A percentile compares a stretch with the other conserved stretches of the same genome.
These are phyloP conservation scores for Chytriomyces confervae DNA, from an alignment of 192 early-diverging fungal species.

Conservation along the genomic window DNA sequence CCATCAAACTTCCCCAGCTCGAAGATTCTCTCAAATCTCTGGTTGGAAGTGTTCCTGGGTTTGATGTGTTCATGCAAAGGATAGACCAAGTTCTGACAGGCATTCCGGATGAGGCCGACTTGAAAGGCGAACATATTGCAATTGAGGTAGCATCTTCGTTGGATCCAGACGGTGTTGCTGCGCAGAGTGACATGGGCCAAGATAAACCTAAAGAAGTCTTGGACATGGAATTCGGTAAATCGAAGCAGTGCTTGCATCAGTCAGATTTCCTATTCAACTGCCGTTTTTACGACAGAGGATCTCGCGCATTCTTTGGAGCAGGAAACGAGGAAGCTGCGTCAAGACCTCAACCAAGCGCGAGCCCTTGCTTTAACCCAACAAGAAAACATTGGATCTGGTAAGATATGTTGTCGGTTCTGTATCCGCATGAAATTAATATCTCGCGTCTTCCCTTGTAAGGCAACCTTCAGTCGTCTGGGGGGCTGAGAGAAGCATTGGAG, in stretches of 20 bases:
- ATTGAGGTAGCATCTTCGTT: background rate
- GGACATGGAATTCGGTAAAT: too few relatives aligned
- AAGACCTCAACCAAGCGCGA: background rate
- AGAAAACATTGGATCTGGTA: background rate
- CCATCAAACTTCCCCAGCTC: background rate
- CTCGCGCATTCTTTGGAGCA: slow-evolving; percentile 36
- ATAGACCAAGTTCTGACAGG: slow-evolving; percentile 6
- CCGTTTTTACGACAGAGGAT: slow-evolving; percentile 7
- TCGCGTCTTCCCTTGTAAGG: background rate
- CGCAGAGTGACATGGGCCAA: too few relatives aligned
- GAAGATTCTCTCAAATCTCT: background rate
- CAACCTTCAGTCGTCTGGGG: slow-evolving; percentile 2
- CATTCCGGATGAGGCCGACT: background rate
- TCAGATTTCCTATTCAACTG: too few relatives aligned
- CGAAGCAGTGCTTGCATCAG: too few relatives aligned
- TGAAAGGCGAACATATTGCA: background rate
- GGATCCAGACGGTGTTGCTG: background rate
- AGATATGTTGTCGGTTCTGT: background rate
- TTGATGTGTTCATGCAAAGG: slow-evolving; percentile 6
- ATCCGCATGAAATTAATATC: background rate
- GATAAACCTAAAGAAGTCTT: too few relatives aligned
- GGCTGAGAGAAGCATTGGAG: slow-evolving; percentile 19
- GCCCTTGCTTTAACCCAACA: background rate
- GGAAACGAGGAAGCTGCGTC: slow-evolving; percentile 24
- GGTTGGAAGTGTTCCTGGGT: background rate